phyloP scores from a whole-genome alignment of 2,329 filamentous ascomycete genomes.

The Chrysoporthe deuterocubensis region DNA sequence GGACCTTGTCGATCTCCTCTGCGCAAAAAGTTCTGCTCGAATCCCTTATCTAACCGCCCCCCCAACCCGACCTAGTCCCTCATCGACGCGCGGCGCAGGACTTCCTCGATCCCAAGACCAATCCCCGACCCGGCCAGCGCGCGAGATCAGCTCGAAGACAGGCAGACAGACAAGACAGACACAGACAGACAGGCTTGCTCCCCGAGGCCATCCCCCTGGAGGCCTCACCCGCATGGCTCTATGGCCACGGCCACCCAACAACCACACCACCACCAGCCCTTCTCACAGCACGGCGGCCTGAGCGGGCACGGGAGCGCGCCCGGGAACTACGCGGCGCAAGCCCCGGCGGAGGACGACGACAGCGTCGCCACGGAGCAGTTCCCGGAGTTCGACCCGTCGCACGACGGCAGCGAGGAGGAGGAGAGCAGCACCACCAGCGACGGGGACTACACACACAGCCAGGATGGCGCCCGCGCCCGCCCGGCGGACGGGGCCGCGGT shows the following conservation, averaged over 20 bases:
- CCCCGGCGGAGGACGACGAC: conserved; percentile 25
- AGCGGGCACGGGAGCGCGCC: conserved; percentile 20
- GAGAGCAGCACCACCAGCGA: conserved; percentile 2
- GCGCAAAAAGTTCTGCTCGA: conserved; percentile 14
- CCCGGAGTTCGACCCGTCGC: conserved; percentile 28
- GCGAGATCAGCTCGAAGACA: neutral
- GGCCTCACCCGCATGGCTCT: conserved; percentile 28
- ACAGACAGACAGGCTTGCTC: neutral
- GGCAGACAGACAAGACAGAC: neutral
- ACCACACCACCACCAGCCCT: conserved; percentile 15
- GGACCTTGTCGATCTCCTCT: neutral
- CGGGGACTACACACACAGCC: conserved; percentile 23
- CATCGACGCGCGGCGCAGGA: neutral
- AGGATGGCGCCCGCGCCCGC: neutral
- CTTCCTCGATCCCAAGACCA: neutral
- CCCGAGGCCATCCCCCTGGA: conserved; percentile 14
- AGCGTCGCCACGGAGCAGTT: conserved; percentile 29
- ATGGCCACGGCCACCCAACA: conserved; percentile 26
- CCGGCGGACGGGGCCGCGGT: neutral
- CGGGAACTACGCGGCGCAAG: conserved; percentile 7
- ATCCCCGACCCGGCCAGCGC: neutral
- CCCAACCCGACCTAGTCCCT: neutral
- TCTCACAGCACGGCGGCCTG: conserved; percentile 19
- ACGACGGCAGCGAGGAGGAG: conserved; percentile 27
- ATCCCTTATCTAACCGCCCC: neutral